Base-by-base conservation (phyloP, 1,284 basidiomycete genomes). In the Paramarasmius palmivorus region DNA sequence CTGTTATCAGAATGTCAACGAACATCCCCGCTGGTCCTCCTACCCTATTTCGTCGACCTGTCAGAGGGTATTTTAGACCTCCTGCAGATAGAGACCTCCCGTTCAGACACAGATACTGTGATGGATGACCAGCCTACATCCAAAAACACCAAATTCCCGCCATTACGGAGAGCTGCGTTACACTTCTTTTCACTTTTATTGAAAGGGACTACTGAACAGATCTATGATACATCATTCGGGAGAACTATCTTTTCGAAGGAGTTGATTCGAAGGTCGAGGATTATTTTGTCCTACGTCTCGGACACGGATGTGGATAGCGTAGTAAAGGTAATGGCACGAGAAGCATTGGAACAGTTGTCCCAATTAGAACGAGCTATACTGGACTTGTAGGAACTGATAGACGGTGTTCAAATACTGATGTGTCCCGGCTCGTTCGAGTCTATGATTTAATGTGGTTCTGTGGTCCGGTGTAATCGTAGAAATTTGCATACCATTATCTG, bases 131-230 rank as follows among this genome's bases (percentile, higher is more conserved):
- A 82, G 34, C 87, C 84, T 12, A 81, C 77, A 9, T 77, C 76
- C 1, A 72, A 72, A 7, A 75, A 87, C 63, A 63, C 86, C 0
- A 92, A 86, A 63, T 80, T 92, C 42, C 90, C 94, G 0, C 81
- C 91, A 0, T 73, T 96, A 6, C 82, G 93, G 29, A 84, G 94
- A 34, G 86, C 92, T 1, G 92, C 91, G 0, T 66, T 95, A 32
- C 85, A 93, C 61, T 88, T 95, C 66, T 75, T 95, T 35, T 77
- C 83, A 1, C 68, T 86, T 19, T 73, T 93, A 35, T 67, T 91
- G 20, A 76, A 78, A 17, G 77, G 83, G 42, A 75, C 75, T 29
- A 83, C 73, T 0, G 68, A 67, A 23, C 74, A 78, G 19, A 63
- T 76, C 4, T 80, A 86, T 55, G 77, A 82, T 12, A 68, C 70